Evolutionary conservation across 139 green algal species (phyloP).

Genomic region (Closterium sp.): DNA sequence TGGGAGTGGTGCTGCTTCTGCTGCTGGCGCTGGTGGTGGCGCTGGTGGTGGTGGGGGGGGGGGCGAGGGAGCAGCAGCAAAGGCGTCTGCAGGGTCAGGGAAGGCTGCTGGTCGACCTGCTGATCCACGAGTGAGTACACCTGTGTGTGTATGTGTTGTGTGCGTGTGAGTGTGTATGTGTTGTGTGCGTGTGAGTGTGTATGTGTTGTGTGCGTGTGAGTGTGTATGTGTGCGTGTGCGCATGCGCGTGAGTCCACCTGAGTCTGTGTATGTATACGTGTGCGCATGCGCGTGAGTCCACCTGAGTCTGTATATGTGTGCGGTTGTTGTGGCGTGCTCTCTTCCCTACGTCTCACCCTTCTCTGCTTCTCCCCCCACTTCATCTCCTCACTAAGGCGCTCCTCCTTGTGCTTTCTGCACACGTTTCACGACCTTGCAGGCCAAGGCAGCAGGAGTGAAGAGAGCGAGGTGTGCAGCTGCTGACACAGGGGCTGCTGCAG

Average conservation of each 20-base stretch:
- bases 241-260: background rate
- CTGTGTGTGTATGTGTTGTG: background rate
- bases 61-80: background rate
- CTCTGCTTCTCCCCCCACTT: background rate
- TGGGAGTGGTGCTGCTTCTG: background rate
- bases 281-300: background rate
- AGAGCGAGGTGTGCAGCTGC: background rate
- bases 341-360: background rate
- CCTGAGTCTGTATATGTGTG: background rate
- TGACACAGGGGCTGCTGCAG: background rate
- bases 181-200: background rate
- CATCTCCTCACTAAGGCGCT: background rate
- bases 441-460: background rate
- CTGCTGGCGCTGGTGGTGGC: too few species aligned
- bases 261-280: background rate
- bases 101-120: background rate
- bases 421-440: background rate
- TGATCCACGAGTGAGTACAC: background rate
- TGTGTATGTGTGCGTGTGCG: background rate
- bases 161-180: too few species aligned
- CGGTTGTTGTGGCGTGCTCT: background rate
- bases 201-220: background rate
- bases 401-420: background rate
- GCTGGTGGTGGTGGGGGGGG: background rate
- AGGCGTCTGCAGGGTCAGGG: background rate